Percentiles rank a stretch among this genome's conserved stretches.
phyloP scores from a whole-genome alignment of 768 basidiomycete genomes.

The Psilocybe sp. region DNA sequence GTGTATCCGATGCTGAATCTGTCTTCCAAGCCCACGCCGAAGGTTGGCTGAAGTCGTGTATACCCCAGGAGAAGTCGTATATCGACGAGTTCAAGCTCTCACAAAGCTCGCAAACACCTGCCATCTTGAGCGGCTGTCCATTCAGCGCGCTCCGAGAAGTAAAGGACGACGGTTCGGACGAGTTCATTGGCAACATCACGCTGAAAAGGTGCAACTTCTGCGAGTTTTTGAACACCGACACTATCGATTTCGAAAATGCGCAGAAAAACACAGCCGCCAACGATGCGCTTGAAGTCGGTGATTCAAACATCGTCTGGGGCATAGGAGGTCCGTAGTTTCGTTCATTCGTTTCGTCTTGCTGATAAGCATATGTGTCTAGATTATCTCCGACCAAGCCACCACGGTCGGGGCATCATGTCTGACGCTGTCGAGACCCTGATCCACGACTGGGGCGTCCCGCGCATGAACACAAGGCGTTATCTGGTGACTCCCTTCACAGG shows the following conservation, averaged over 20 bases:
- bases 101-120: constrained; percentile 25
- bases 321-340: constrained; percentile 48
- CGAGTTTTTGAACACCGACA: constrained; percentile 16
- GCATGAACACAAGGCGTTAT: constrained; percentile 52
- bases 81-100: constrained; percentile 30
- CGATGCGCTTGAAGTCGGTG: constrained; percentile 36
- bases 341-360: background rate
- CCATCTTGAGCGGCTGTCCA: constrained; percentile 43
- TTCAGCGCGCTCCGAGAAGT: constrained; percentile 53
- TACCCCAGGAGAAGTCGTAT: constrained; percentile 5
- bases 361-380: background rate
- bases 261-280: constrained; percentile 38
- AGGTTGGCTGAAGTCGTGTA: too few species aligned
- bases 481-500: constrained; percentile 41
- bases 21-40: too few species aligned
- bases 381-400: constrained; percentile 4
- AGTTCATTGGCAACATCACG: constrained; percentile 48
- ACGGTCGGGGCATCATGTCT: constrained; percentile 54
- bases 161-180: constrained; percentile 51
- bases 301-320: constrained; percentile 57
- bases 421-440: constrained; percentile 53
- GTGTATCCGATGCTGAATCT: background rate
- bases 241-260: constrained; percentile 34
- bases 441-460: constrained; percentile 55
- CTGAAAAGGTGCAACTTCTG: constrained; percentile 27